Percentiles rank a stretch among this genome's conserved stretches.
These are phyloP conservation scores for Cladosporium sp. DNA, from an alignment of 2,329 filamentous ascomycete species.

Conservation along the genomic window DNA sequence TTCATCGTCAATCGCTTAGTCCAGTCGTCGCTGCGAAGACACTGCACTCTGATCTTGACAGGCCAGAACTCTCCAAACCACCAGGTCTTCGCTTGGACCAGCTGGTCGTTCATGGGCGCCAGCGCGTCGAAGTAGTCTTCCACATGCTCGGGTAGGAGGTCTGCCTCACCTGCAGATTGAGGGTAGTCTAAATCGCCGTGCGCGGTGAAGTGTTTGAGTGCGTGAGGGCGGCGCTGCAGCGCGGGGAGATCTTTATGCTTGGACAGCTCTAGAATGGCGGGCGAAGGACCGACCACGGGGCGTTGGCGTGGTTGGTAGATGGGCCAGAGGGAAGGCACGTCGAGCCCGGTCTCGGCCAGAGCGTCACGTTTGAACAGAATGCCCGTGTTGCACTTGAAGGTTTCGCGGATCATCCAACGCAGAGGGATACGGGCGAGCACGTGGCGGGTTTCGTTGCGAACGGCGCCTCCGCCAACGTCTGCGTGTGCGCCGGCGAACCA, in stretches of 20 bases:
- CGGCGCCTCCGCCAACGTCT: slow-evolving; percentile 44
- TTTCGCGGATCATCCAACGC: slow-evolving; percentile 45
- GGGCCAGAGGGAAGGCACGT: slow-evolving; percentile 40
- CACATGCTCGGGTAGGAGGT: slow-evolving; percentile 35
- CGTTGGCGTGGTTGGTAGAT: slow-evolving; percentile 29
- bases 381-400: slow-evolving; percentile 44
- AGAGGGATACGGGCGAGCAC: slow-evolving; percentile 43
- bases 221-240: slow-evolving; percentile 2
- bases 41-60: slow-evolving; percentile 36
- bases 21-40: slow-evolving; percentile 31
- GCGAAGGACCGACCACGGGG: slow-evolving; percentile 34
- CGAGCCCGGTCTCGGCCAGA: slow-evolving; percentile 39
- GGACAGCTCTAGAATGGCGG: slow-evolving; percentile 28
- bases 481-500: slow-evolving; percentile 43
- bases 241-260: slow-evolving; percentile 3
- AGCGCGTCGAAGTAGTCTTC: slow-evolving; percentile 43
- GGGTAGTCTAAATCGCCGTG: slow-evolving; percentile 10
- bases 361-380: slow-evolving; percentile 39
- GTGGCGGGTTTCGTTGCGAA: slow-evolving; percentile 38
- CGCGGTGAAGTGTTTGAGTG: slow-evolving; percentile 7
- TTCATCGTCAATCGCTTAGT: slow-evolving; percentile 37
- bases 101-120: slow-evolving; percentile 39
- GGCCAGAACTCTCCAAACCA: slow-evolving; percentile 44
- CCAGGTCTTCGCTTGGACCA: slow-evolving; percentile 36
- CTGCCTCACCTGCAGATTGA: slow-evolving; percentile 11